These are phyloP conservation scores for Acaromyces ingoldii DNA, from an alignment of 1,284 basidiomycete species.

Conservation along the genomic window DNA sequence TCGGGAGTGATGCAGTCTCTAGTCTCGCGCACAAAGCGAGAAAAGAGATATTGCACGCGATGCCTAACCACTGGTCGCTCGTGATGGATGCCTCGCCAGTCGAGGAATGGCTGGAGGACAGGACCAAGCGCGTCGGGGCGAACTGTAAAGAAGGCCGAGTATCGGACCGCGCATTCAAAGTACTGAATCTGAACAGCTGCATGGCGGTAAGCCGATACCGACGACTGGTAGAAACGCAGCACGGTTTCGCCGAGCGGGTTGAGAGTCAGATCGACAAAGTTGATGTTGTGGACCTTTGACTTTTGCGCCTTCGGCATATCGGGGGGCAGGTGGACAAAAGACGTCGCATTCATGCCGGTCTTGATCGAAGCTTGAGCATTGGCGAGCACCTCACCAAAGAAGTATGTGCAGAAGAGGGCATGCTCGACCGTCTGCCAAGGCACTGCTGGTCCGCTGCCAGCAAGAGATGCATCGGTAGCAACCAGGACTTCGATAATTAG, in stretches of 20 bases:
- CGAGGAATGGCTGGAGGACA: constrained; percentile 82
- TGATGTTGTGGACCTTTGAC: constrained; percentile 28
- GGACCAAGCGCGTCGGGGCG: constrained; percentile 67
- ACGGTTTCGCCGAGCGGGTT: constrained; percentile 88
- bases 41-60: constrained; percentile 85
- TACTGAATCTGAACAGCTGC: constrained; percentile 84
- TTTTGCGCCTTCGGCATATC: constrained; percentile 15
- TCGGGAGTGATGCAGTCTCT: constrained; percentile 71
- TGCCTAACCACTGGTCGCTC: constrained; percentile 67
- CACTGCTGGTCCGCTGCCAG: constrained; percentile 57
- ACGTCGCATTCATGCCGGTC: constrained; percentile 38
- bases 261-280: constrained; percentile 60
- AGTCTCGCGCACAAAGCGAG: constrained; percentile 83
- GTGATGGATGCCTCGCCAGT: constrained; percentile 82
- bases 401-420: constrained; percentile 82
- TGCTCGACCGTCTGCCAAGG: constrained; percentile 94
- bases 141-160: constrained; percentile 87
- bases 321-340: constrained; percentile 39
- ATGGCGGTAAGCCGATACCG: constrained; percentile 77
- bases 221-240: constrained; percentile 73
- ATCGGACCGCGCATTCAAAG: constrained; percentile 87
- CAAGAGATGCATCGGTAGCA: constrained; percentile 58
- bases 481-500: constrained; percentile 69
- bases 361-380: constrained; percentile 30
- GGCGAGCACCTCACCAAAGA: constrained; percentile 70